These are phyloP conservation scores for Mychonastes homosphaera DNA, from an alignment of 139 green algal genomes.

Conservation along the genomic window DNA sequence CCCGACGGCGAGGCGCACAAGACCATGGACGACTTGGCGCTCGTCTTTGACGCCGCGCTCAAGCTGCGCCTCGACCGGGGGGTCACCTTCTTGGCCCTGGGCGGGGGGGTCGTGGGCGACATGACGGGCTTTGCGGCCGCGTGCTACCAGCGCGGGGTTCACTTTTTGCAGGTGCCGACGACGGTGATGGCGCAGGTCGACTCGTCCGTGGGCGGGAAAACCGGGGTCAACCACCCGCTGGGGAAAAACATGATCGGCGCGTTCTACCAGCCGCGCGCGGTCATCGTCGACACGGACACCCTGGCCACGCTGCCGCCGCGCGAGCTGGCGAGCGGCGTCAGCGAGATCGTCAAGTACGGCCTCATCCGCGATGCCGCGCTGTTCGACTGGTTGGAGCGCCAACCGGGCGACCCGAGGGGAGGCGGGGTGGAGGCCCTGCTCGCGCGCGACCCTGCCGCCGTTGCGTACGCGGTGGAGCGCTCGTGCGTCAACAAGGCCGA, in stretches of 20 bases:
- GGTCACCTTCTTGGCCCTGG: constrained; percentile 90
- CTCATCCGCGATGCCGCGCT: constrained; percentile 87
- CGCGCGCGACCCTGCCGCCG: constrained; percentile 63
- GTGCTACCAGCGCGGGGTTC: constrained; percentile 89
- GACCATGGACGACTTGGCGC: constrained; percentile 65
- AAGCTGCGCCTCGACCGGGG: constrained; percentile 70
- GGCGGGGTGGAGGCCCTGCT: constrained; percentile 80
- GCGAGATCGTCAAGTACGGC: constrained; percentile 98
- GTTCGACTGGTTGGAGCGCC: constrained; percentile 95
- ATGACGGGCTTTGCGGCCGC: constrained; percentile 96
- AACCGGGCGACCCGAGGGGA: too few species aligned
- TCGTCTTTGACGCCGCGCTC: constrained; percentile 81
- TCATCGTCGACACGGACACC: constrained; percentile 86
- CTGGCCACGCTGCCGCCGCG: constrained; percentile 81
- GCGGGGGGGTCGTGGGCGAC: constrained; percentile 94
- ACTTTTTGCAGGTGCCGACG: constrained; percentile 97
- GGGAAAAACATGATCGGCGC: constrained; percentile 99
- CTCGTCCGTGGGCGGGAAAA: constrained; percentile 97
- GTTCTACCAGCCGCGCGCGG: constrained; percentile 83
- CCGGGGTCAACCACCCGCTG: constrained; percentile 93
- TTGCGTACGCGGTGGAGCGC: constrained; percentile 84
- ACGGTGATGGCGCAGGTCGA: constrained; percentile 98
- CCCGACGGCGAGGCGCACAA: constrained; percentile 96
- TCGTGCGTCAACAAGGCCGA: constrained; percentile 94
- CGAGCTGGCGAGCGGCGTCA: constrained; percentile 85